Conservation (phyloP, 306 rosid genomes). For the Trifolium repens region DNA sequence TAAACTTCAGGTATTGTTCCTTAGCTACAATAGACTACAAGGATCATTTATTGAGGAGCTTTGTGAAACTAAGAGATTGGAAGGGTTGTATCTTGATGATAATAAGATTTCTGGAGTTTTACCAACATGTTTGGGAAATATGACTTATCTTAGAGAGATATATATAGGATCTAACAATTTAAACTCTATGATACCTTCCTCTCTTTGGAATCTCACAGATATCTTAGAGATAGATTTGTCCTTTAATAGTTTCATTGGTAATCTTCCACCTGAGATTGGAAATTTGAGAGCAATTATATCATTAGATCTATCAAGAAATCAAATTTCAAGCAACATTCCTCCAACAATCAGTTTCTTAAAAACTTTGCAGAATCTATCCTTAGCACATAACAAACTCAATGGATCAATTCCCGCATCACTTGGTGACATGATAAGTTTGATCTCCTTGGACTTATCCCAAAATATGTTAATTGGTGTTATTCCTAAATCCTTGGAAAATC, state of each 20-base stretch:
- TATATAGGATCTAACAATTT: conserved; percentile 35
- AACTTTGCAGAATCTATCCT: conserved; percentile 3
- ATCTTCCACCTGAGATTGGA: neutral
- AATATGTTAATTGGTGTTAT: neutral
- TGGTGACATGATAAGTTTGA: neutral
- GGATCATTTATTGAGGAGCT: neutral
- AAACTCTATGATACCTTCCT: conserved; percentile 40
- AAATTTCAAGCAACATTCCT: conserved; percentile 25
- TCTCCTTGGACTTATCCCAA: neutral
- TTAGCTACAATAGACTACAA: neutral
- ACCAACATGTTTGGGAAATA: conserved; percentile 9
- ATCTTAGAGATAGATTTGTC: conserved; percentile 42
- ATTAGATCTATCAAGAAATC: no score
- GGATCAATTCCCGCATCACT: conserved; percentile 37
- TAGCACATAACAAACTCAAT: conserved; percentile 32
- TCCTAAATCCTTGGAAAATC: neutral
- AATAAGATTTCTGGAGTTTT: neutral
- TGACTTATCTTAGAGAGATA: conserved; percentile 35
- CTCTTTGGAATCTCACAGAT: conserved; percentile 42
- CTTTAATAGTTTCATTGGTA: conserved; percentile 39
- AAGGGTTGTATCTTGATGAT: neutral
- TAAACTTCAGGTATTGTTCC: neutral
- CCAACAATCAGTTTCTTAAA: neutral
- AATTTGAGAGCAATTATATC: no score
- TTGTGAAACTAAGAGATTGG: neutral